These are phyloP conservation scores for Leptomonas pyrrhocoris DNA, from an alignment of 208 protist genomes.

Conservation along the genomic window DNA sequence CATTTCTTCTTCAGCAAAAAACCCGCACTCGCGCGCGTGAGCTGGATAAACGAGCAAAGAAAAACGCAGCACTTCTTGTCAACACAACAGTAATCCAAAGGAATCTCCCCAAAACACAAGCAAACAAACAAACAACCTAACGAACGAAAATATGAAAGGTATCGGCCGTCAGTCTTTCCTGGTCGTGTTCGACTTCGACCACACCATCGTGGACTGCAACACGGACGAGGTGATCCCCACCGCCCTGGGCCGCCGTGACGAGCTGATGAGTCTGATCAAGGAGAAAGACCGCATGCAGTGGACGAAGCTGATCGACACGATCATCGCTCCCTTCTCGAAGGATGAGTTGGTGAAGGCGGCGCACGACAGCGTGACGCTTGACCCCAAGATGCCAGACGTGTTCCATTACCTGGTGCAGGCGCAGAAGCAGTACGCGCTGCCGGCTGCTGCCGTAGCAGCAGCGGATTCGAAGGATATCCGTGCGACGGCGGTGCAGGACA, in stretches of 20 bases:
- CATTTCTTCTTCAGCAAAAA: no score
- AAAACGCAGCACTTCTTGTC: no score
- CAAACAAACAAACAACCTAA: conserved; percentile 1
- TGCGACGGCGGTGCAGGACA: conserved; percentile 11
- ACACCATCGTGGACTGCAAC: conserved; percentile 89
- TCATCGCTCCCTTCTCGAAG: conserved; percentile 63
- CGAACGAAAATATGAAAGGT: conserved; percentile 28
- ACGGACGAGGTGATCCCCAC: conserved; percentile 79
- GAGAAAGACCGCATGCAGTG: conserved; percentile 59
- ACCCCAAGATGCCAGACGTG: conserved; percentile 65
- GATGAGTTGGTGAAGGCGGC: conserved; percentile 57
- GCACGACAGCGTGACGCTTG: conserved; percentile 53
- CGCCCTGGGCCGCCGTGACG: conserved; percentile 48
- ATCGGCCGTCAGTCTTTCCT: conserved; percentile 84
- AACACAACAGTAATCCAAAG: no score
- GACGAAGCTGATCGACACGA: conserved; percentile 78
- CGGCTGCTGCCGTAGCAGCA: neutral
- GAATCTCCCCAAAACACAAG: conserved; percentile 7
- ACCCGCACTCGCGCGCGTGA: no score
- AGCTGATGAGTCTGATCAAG: conserved; percentile 36
- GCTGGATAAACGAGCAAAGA: no score
- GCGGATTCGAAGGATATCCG: conserved; percentile 10
- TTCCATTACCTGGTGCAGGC: conserved; percentile 60
- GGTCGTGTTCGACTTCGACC: conserved; percentile 91
- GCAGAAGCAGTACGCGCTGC: conserved; percentile 33